Evolutionary conservation across 2,329 filamentous ascomycete species (phyloP).

Genomic region (Colletotrichum sp.): DNA sequence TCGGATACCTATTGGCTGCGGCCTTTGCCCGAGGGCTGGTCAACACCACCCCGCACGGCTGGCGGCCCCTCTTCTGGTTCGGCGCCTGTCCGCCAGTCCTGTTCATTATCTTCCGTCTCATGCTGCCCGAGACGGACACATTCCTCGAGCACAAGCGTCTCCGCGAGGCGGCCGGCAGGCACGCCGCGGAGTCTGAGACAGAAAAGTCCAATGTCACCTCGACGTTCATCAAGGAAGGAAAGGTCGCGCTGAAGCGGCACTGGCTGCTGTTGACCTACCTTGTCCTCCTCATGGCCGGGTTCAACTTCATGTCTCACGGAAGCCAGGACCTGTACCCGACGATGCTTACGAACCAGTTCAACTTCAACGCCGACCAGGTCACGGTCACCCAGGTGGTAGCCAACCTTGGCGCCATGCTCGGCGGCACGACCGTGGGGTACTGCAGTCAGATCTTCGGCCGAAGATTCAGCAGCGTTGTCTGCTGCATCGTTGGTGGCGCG

Average conservation of each 20-base stretch:
- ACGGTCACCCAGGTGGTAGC: conserved; percentile 76
- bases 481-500: conserved; percentile 70
- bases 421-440: conserved; percentile 72
- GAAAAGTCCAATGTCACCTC: conserved; percentile 54
- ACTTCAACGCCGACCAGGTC: conserved; percentile 56
- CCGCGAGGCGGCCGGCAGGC: conserved; percentile 45
- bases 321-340: conserved; percentile 68
- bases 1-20: conserved; percentile 66
- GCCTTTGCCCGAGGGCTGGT: conserved; percentile 70
- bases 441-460: conserved; percentile 72
- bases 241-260: conserved; percentile 77
- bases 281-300: conserved; percentile 85
- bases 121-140: conserved; percentile 77
- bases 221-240: conserved; percentile 77
- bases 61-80: conserved; percentile 91
- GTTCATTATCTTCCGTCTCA: conserved; percentile 79
- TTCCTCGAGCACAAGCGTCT: conserved; percentile 71
- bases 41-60: conserved; percentile 77
- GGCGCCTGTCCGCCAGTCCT: conserved; percentile 79
- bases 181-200: neutral
- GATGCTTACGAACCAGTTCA: conserved; percentile 61
- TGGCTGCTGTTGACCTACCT: conserved; percentile 83
- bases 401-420: conserved; percentile 71
- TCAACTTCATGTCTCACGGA: conserved; percentile 90
- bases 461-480: conserved; percentile 69